Percentiles rank a stretch among this genome's conserved stretches.
These are phyloP conservation scores for Fusarium caatingaense DNA, from an alignment of 2,329 filamentous ascomycete species.

Conservation along the genomic window DNA sequence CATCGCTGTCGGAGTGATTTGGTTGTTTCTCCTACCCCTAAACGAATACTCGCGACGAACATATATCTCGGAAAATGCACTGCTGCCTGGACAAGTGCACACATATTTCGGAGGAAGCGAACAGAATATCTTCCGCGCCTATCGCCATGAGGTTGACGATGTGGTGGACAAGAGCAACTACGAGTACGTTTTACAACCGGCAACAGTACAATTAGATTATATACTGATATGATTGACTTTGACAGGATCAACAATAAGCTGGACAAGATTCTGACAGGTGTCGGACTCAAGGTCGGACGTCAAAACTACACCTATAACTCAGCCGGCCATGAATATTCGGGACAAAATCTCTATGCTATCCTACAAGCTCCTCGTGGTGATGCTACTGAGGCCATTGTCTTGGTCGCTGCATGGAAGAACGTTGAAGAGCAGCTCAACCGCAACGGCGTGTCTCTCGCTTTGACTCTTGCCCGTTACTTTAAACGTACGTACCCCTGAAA, in stretches of 20 bases:
- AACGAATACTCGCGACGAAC: slow-evolving; percentile 91
- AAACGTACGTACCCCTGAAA: slow-evolving; percentile 67
- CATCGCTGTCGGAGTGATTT: slow-evolving; percentile 85
- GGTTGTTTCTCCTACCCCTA: slow-evolving; percentile 90
- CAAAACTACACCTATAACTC: slow-evolving; percentile 90
- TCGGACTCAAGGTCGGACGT: slow-evolving; percentile 86
- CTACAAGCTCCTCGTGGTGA: slow-evolving; percentile 94
- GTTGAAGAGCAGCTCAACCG: slow-evolving; percentile 82
- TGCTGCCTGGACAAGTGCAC: slow-evolving; percentile 95
- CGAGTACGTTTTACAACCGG: slow-evolving; percentile 55
- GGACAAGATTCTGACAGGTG: slow-evolving; percentile 77
- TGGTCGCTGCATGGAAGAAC: slow-evolving; percentile 90
- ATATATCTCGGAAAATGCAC: slow-evolving; percentile 97
- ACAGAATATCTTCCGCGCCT: slow-evolving; percentile 92
- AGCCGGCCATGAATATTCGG: slow-evolving; percentile 77
- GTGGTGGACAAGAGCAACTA: slow-evolving; percentile 65
- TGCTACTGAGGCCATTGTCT: slow-evolving; percentile 94
- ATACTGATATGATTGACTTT: background rate
- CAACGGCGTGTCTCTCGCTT: slow-evolving; percentile 85
- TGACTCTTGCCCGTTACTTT: slow-evolving; percentile 93
- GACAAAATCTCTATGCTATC: slow-evolving; percentile 93
- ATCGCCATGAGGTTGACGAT: slow-evolving; percentile 82
- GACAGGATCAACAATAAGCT: slow-evolving; percentile 75
- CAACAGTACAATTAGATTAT: background rate
- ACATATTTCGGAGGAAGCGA: slow-evolving; percentile 98